These are phyloP conservation scores for Boletus rubropictus DNA, from an alignment of 768 basidiomycete species.

Conservation along the genomic window DNA sequence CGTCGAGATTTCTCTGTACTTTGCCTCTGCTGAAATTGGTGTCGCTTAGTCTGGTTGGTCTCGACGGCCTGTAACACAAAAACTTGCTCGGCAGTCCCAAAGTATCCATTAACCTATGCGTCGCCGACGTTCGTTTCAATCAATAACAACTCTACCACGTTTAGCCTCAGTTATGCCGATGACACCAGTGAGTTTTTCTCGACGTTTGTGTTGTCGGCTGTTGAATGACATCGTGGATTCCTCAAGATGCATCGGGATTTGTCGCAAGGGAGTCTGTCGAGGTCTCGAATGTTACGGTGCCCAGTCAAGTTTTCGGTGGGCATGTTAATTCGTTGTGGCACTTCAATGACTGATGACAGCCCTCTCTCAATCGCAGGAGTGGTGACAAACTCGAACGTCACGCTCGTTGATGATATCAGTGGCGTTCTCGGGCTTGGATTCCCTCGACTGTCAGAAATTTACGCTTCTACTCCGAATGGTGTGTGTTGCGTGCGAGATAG, in stretches of 20 bases:
- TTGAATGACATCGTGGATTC: conserved; percentile 2
- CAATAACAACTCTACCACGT: conserved; percentile 55
- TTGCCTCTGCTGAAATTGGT: background rate
- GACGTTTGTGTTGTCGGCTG: background rate
- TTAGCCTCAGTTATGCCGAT: conserved; percentile 61
- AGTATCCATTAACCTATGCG: conserved; percentile 60
- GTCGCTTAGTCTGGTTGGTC: conserved; percentile 49
- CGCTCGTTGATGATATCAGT: conserved; percentile 57
- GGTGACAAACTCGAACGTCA: conserved; percentile 56
- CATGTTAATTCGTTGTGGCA: conserved; percentile 5
- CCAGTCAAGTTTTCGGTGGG: conserved; percentile 65
- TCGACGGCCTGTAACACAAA: conserved; percentile 55
- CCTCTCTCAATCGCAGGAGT: conserved; percentile 39
- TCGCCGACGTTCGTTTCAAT: conserved; percentile 62
- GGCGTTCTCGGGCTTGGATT: conserved; percentile 76
- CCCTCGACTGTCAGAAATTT: conserved; percentile 61
- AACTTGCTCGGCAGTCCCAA: conserved; percentile 56
- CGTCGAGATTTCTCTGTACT: conserved; percentile 3
- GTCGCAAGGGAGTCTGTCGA: conserved; percentile 60
- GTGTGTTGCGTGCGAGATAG: conserved; percentile 15
- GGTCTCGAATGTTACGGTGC: conserved; percentile 53
- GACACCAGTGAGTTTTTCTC: conserved; percentile 49
- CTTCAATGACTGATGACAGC: background rate
- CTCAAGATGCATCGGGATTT: conserved; percentile 60
- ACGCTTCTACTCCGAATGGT: conserved; percentile 45